phyloP scores from a whole-genome alignment of 169 alveolate genomes.

The Pseudocohnilembus persalinus region DNA sequence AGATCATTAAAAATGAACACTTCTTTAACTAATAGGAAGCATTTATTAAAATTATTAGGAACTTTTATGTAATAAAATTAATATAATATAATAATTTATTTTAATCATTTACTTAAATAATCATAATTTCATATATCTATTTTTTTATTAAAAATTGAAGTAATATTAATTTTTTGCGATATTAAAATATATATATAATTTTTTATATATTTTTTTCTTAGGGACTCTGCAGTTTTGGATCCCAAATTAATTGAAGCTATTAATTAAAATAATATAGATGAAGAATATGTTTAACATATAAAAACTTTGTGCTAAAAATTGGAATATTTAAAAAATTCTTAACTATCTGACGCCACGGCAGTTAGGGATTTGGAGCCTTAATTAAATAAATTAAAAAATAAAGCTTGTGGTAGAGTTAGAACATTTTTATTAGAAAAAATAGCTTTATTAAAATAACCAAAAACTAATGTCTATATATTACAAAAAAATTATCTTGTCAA shows the following conservation, averaged over 20 bases:
- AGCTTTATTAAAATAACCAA: slow-evolving; percentile 28
- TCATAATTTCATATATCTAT: too few relatives aligned
- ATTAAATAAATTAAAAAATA: slow-evolving; percentile 44
- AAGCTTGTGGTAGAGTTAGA: slow-evolving; percentile 52
- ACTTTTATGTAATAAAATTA: slow-evolving; percentile 34
- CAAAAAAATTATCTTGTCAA: slow-evolving; percentile 10
- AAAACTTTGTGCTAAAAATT: slow-evolving; percentile 37
- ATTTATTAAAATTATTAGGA: slow-evolving; percentile 25
- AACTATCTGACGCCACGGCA: slow-evolving; percentile 42
- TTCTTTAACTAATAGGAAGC: slow-evolving; percentile 42
- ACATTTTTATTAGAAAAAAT: slow-evolving; percentile 37
- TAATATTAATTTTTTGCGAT: too few relatives aligned
- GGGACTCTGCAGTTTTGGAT: slow-evolving; percentile 44
- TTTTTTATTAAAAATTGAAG: too few relatives aligned
- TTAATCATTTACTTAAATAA: too few relatives aligned
- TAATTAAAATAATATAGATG: slow-evolving; percentile 32
- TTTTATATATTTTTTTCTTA: too few relatives aligned
- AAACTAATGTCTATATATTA: slow-evolving; percentile 15
- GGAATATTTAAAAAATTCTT: slow-evolving; percentile 38
- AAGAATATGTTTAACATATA: slow-evolving; percentile 38
- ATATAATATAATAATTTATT: too few relatives aligned
- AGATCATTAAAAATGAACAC: slow-evolving; percentile 44
- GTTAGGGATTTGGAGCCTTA: slow-evolving; percentile 40
- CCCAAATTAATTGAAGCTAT: slow-evolving; percentile 42
- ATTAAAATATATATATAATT: too few relatives aligned